Evolutionary conservation across 179 eudicot species (phyloP), one percentile per base, ranked within the genome.

Genomic region (Patellifolia procumbens): DNA sequence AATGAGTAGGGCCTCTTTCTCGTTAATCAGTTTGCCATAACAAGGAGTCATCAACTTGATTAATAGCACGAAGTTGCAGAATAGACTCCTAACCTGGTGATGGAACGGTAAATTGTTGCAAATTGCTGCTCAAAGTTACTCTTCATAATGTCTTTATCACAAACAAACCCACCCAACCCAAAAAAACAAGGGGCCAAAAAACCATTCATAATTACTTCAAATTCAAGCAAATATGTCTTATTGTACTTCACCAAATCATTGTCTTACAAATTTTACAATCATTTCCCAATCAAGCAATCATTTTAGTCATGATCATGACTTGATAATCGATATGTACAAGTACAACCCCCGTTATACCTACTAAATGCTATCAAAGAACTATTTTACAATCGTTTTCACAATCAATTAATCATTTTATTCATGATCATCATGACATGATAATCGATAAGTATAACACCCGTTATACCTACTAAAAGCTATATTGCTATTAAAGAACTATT

Each of bases 341-440:
- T 60, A 60, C 68, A 58, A 37, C 24, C 13, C 19, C 2, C 1
- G 3, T 55, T 16, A 11, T 29, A 26, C 2, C 8, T 1, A 11
- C 15, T 45, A 26, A 1, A 24, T n/a, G n/a, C n/a, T 7, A 52
- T 39, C 7, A 4, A 66, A 49, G 0, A 0, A 31, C 58, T 59
- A 74, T 49, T 62, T 74, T 48, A 63, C 70, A 74, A 15, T 31
- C 22, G 32, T 63, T 74, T 62, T 74, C 45, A 34, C 22, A 48
- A 13, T 62, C 58, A 74, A 63, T 34, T 31, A 74, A 1, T 34
- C 48, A 31, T 1, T 13, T 43, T 0, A 58, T 29, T 29, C 70
- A 51, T 32, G 31, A 74, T 52, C 12, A 74, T 52, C 12, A 49
- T 69, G 28, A 69, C 59, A 42, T n/a, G 0, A 42, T 67, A 42